Evolutionary conservation across 257 asterid species (phyloP).

Genomic region (Scutellaria minor): DNA sequence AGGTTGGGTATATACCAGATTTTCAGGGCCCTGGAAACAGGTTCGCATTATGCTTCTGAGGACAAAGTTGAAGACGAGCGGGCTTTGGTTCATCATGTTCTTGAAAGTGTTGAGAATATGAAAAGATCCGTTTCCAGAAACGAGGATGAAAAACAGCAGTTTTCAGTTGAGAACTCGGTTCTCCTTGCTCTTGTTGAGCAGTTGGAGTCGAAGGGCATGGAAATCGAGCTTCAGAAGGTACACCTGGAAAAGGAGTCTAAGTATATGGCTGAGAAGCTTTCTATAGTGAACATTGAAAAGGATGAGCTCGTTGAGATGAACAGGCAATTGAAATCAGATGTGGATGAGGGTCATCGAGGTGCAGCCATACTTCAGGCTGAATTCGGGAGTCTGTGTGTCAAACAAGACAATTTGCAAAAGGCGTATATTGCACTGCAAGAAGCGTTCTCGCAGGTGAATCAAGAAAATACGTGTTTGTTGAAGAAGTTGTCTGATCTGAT

Average conservation of each 20-base stretch:
- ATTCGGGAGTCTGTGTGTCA: constrained; percentile 48
- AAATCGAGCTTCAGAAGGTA: constrained; percentile 63
- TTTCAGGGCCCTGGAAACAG: constrained; percentile 63
- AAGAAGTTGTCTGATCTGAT: constrained; percentile 55
- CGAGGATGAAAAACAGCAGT: constrained; percentile 72
- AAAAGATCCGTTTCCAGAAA: constrained; percentile 52
- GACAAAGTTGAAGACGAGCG: constrained; percentile 62
- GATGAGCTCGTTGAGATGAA: constrained; percentile 62
- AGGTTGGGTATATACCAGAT: constrained; percentile 73
- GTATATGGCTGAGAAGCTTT: constrained; percentile 57
- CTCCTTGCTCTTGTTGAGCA: constrained; percentile 70
- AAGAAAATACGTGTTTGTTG: constrained; percentile 59
- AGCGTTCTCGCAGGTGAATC: constrained; percentile 50
- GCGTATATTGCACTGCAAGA: constrained; percentile 55
- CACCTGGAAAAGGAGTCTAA: constrained; percentile 57
- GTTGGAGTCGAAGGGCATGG: constrained; percentile 68
- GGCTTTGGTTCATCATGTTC: constrained; percentile 51
- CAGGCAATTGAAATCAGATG: constrained; percentile 52
- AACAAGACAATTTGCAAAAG: constrained; percentile 54
- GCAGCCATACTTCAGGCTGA: constrained; percentile 55
- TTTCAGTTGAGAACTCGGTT: constrained; percentile 77
- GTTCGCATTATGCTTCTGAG: constrained; percentile 38
- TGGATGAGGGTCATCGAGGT: constrained; percentile 46
- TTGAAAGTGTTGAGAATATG: constrained; percentile 61
- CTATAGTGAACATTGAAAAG: constrained; percentile 53